phyloP scores from a whole-genome alignment of 2,329 filamentous ascomycete species.

The Colletotrichum limetticola region DNA sequence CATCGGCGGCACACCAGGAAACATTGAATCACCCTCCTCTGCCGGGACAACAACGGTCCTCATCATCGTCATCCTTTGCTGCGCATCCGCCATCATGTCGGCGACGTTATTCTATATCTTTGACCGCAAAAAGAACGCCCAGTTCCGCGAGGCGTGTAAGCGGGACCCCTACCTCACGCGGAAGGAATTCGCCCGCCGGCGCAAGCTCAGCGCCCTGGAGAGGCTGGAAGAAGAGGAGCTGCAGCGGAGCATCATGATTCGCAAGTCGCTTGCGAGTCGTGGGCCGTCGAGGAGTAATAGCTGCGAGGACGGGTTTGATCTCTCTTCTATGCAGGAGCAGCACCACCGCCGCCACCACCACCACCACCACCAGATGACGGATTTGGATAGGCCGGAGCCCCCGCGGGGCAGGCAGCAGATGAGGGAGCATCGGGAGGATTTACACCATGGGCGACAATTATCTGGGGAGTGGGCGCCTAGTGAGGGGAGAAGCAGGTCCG shows the following conservation, averaged over 20 bases:
- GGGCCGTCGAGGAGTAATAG: slow-evolving; percentile 16
- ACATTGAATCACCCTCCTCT: not conserved
- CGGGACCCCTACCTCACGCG: slow-evolving; percentile 41
- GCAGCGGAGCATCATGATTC: slow-evolving; percentile 53
- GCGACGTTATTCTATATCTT: slow-evolving; percentile 37
- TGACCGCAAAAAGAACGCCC: slow-evolving; percentile 37
- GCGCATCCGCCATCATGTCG: slow-evolving; percentile 38
- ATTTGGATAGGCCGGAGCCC: not conserved
- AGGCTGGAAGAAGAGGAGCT: slow-evolving; percentile 47
- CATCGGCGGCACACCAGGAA: not conserved
- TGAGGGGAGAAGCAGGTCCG: slow-evolving; percentile 7
- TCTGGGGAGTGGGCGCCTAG: not conserved
- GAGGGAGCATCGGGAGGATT: slow-evolving; percentile 2
- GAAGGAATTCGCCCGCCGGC: slow-evolving; percentile 37
- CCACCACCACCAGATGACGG: too few species aligned
- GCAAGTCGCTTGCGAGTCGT: slow-evolving; percentile 50
- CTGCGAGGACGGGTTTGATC: not conserved
- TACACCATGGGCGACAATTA: not conserved
- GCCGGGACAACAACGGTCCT: slow-evolving; percentile 26
- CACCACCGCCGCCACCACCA: not conserved
- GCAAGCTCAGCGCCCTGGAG: slow-evolving; percentile 42
- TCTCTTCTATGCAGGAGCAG: not conserved
- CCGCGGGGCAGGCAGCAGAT: not conserved
- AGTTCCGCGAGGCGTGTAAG: slow-evolving; percentile 38
- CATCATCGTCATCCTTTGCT: slow-evolving; percentile 40